Percentiles rank a stretch among this genome's conserved stretches.
phyloP scores from a whole-genome alignment of 23 red algal genomes.

The Gracilariopsis chorda region DNA sequence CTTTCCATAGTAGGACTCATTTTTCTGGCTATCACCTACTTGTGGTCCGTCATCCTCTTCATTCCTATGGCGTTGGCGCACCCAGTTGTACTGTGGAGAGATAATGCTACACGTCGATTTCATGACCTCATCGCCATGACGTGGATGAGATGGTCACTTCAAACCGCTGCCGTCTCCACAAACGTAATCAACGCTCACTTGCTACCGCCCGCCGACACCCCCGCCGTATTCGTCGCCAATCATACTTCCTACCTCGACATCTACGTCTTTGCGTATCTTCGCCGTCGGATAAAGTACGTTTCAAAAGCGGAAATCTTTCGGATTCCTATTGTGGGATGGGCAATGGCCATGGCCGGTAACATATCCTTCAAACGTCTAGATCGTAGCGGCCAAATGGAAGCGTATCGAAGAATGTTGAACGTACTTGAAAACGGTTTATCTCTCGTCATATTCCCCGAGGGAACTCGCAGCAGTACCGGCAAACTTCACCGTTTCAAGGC shows the following conservation, averaged over 20 bases:
- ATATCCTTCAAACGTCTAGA: slow-evolving; percentile 69
- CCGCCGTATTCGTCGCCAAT: slow-evolving; percentile 91
- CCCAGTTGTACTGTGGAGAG: slow-evolving; percentile 51
- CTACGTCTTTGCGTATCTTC: slow-evolving; percentile 76
- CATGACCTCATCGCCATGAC: slow-evolving; percentile 70
- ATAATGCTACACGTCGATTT: slow-evolving; percentile 56
- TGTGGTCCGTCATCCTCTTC: slow-evolving; percentile 76
- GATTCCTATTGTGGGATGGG: slow-evolving; percentile 92
- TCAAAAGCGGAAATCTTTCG: slow-evolving; percentile 92
- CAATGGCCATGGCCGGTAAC: slow-evolving; percentile 88
- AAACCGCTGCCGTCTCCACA: slow-evolving; percentile 36
- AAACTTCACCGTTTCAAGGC: slow-evolving; percentile 71
- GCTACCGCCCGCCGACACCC: slow-evolving; percentile 37
- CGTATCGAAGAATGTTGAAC: slow-evolving; percentile 80
- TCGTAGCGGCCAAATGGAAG: slow-evolving; percentile 71
- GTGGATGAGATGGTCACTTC: slow-evolving; percentile 79
- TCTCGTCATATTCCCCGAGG: slow-evolving; percentile 93
- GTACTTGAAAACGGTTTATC: slow-evolving; percentile 66
- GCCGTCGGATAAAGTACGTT: slow-evolving; percentile 86
- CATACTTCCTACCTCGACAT: slow-evolving; percentile 93
- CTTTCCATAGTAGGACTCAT: slow-evolving; percentile 52
- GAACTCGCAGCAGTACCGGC: slow-evolving; percentile 75
- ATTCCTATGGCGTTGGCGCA: slow-evolving; percentile 62
- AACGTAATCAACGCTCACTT: slow-evolving; percentile 61
- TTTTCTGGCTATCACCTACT: slow-evolving; percentile 51